Evolutionary conservation across 73 alveolate genomes (phyloP).

Genomic region (Durusdinium trenchii): DNA sequence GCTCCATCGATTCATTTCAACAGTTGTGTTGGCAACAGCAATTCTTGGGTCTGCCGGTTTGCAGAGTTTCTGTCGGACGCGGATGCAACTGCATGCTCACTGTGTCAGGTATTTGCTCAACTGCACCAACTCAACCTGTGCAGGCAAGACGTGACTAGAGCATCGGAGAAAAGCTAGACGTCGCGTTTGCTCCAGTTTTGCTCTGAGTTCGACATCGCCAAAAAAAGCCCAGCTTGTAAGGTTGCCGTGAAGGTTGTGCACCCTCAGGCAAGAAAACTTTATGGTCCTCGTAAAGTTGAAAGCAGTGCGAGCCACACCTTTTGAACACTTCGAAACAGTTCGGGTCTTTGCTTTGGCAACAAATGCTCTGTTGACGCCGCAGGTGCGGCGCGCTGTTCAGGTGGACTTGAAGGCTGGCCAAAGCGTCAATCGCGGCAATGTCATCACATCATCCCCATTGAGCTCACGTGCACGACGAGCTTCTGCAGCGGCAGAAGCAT

Average conservation of each 20-base stretch:
- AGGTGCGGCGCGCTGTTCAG: slow-evolving; percentile 92
- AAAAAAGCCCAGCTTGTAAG: background rate
- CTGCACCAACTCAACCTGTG: background rate
- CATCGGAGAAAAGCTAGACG: background rate
- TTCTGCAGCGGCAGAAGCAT: background rate
- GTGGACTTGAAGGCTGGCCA: slow-evolving; percentile 77
- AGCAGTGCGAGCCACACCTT: background rate
- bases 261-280: slow-evolving; percentile 69
- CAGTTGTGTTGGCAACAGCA: no score
- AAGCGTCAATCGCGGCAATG: no score
- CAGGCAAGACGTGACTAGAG: background rate
- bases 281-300: no score
- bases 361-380: background rate
- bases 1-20: no score
- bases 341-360: no score
- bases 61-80: no score
- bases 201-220: background rate
- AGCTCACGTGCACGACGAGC: background rate
- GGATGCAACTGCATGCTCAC: no score
- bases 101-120: background rate
- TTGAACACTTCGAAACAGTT: background rate
- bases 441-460: no score
- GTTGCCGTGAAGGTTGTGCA: slow-evolving; percentile 93
- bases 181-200: no score
- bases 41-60: no score